Base-by-base conservation (phyloP, 495 filamentous ascomycete genomes). In the Talaromyces borbonicus region DNA sequence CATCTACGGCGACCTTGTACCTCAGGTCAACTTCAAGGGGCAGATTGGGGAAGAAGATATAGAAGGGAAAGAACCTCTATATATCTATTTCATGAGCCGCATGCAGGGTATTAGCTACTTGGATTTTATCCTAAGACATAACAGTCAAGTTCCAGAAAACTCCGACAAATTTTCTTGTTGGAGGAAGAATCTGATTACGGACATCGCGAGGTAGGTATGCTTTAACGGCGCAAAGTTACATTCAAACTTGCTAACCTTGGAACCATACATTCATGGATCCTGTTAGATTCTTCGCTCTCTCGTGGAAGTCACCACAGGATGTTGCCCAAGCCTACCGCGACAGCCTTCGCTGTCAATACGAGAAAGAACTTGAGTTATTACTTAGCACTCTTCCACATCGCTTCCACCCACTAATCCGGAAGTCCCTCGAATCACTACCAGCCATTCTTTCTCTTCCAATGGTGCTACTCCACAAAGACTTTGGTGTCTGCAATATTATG, bases 401-500 rank as follows among this genome's bases (percentile, higher is more conserved):
- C n/a, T 69, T 68, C 45, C 59, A 53, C 12, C 54, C 59, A 6
- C 52, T 63, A 7, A 62, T 68, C 27, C 54, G 54, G 11, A 49
- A 49, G 8, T 58, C 52, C 32, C 40, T 68, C 23, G 49, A 52
- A 32, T 53, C 57, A 7, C 45, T 67, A 25, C 49, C 56, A 7
- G 42, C 43, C 22, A 65, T 67, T 40, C 43, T 65, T 36, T 62
- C 60, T 15, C 56, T 69, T 3, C 65, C 64, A n/a, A 65, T 62
- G 55, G 65, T 65, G 5, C 56, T 69, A 12, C 56, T 69, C 5
- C 62, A 66, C 43, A 46, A 44, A 27, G 66, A 63, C 41, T 63
- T 69, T 48, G 59, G 60, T 20, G 32, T 47, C 19, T 60, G 49
- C 49, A 69, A 69, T 46, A 59, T 69, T 45, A 61, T 67, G 26